phyloP scores from a whole-genome alignment of 2,329 filamentous ascomycete genomes.

The Hypoxylon sp. region DNA sequence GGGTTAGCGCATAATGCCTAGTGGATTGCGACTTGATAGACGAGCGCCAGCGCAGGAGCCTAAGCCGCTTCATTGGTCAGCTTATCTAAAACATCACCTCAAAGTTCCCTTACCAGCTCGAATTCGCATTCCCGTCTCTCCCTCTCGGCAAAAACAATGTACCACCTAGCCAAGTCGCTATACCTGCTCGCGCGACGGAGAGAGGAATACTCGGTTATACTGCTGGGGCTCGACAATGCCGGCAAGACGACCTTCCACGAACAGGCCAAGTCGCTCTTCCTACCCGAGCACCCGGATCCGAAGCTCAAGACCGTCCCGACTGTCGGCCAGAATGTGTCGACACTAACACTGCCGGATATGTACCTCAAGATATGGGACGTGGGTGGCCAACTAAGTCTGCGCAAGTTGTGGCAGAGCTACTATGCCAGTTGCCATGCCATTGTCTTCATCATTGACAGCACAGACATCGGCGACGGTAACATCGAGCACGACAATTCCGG shows the following conservation, averaged over 20 bases:
- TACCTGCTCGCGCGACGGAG: conserved; percentile 97
- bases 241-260: conserved; percentile 98
- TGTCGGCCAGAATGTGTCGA: conserved; percentile 96
- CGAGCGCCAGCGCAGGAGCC: conserved; percentile 10
- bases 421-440: conserved; percentile 96
- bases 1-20: conserved; percentile 8
- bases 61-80: conserved; percentile 33
- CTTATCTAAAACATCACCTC: conserved; percentile 35
- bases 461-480: conserved; percentile 89
- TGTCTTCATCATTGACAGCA: conserved; percentile 96
- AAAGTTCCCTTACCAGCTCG: conserved; percentile 6
- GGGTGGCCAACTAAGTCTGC: conserved; percentile 89
- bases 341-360: conserved; percentile 91
- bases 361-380: conserved; percentile 99
- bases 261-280: conserved; percentile 92
- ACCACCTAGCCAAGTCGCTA: conserved; percentile 94
- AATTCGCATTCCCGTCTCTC: conserved; percentile 2
- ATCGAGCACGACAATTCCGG: conserved; percentile 69
- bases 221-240: conserved; percentile 97
- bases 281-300: conserved; percentile 71
- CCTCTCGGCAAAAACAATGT: conserved; percentile 71
- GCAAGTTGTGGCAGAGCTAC: conserved; percentile 95
- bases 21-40: background rate
- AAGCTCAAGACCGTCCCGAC: conserved; percentile 93
- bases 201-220: conserved; percentile 98